phyloP scores from a whole-genome alignment of 345 rosid genomes.

The Pelargonium nanum region DNA sequence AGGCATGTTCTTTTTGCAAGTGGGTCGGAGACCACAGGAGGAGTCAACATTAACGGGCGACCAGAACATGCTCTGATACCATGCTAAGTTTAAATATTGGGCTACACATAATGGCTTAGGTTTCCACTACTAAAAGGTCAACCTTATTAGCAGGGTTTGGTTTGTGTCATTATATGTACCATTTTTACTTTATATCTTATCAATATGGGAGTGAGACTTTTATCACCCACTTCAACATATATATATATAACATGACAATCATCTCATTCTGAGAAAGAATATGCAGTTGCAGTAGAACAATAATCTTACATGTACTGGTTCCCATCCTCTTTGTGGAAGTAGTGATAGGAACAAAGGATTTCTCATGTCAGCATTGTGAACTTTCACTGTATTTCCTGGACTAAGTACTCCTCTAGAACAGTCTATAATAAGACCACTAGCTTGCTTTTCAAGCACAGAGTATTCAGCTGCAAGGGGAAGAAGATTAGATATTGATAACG shows the following conservation, averaged over 20 bases:
- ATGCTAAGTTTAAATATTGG: too few relatives aligned
- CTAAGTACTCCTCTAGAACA: slow-evolving; percentile 54
- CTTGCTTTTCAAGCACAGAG: slow-evolving; percentile 64
- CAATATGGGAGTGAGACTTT: too few relatives aligned
- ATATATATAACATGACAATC: neutral
- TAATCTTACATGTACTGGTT: slow-evolving; percentile 55
- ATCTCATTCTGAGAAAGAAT: neutral
- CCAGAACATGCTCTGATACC: too few relatives aligned
- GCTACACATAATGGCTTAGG: too few relatives aligned
- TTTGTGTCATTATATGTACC: too few relatives aligned
- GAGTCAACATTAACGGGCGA: too few relatives aligned
- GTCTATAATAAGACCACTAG: slow-evolving; percentile 47
- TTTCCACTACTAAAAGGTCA: too few relatives aligned
- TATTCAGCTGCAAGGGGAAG: slow-evolving; percentile 86
- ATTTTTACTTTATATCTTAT: too few relatives aligned
- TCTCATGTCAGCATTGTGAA: slow-evolving; percentile 62
- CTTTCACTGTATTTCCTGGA: slow-evolving; percentile 63
- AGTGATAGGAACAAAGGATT: slow-evolving; percentile 62
- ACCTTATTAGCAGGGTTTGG: too few relatives aligned
- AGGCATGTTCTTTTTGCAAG: too few relatives aligned
- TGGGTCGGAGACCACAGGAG: too few relatives aligned
- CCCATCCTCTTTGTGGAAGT: slow-evolving; percentile 86
- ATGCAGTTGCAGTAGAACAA: neutral
- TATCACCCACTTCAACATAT: too few relatives aligned
- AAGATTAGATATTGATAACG: slow-evolving; percentile 61